Evolutionary conservation across 1,284 basidiomycete genomes (phyloP).

Genomic region (Volvariella volvacea): DNA sequence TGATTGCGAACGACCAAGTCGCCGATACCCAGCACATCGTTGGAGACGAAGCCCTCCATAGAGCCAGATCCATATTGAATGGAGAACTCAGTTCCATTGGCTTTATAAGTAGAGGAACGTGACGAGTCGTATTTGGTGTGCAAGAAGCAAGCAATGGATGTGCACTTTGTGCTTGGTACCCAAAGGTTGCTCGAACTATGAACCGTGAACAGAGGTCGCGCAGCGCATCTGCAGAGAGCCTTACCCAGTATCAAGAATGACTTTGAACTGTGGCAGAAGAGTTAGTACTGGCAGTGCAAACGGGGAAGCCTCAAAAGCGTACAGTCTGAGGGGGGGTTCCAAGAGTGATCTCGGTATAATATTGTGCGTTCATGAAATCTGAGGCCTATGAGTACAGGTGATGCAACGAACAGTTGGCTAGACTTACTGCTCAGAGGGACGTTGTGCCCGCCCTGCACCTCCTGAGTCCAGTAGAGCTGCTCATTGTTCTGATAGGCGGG

Average conservation of each 20-base stretch:
- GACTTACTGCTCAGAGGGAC: slow-evolving; percentile 87
- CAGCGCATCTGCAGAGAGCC: background rate
- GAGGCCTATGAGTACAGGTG: slow-evolving; percentile 5
- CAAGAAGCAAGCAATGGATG: slow-evolving; percentile 97
- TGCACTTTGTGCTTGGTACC: slow-evolving; percentile 87
- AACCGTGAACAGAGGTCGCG: background rate
- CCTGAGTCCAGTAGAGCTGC: slow-evolving; percentile 79
- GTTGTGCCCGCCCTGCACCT: slow-evolving; percentile 74
- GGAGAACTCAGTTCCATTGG: slow-evolving; percentile 86
- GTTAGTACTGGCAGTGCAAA: slow-evolving; percentile 8
- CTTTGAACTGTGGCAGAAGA: slow-evolving; percentile 56
- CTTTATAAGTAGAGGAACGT: slow-evolving; percentile 84
- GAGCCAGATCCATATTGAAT: slow-evolving; percentile 97
- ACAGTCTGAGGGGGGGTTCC: slow-evolving; percentile 78
- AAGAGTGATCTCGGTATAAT: slow-evolving; percentile 85
- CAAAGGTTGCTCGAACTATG: slow-evolving; percentile 84
- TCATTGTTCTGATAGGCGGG: slow-evolving; percentile 48
- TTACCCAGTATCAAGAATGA: slow-evolving; percentile 82
- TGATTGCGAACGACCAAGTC: slow-evolving; percentile 75
- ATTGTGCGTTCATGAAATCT: slow-evolving; percentile 99
- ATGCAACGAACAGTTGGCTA: slow-evolving; percentile 1
- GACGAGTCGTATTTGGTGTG: slow-evolving; percentile 89
- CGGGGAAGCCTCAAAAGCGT: slow-evolving; percentile 15
- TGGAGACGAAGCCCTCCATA: slow-evolving; percentile 94
- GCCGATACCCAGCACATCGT: slow-evolving; percentile 79